A percentile compares a stretch with the other conserved stretches of the same genome.
Evolutionary conservation across 31 red algal species (phyloP).

Genomic region (Odonthalia washingtoniensis): DNA sequence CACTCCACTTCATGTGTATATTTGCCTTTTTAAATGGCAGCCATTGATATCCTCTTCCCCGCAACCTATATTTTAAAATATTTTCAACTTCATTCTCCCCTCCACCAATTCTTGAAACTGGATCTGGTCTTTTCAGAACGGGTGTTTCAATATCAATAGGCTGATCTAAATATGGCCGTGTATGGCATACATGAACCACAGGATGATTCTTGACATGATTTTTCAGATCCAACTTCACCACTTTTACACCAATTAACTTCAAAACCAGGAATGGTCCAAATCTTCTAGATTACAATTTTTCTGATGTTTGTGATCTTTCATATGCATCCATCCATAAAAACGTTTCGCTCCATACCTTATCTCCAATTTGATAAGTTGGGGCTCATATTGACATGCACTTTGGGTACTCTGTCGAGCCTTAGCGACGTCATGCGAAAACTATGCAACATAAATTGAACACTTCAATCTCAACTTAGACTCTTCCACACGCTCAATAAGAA

Average conservation of each 20-base stretch:
- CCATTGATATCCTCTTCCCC: constrained; percentile 30
- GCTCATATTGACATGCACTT: background rate
- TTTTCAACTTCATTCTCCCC: background rate
- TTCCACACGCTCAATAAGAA: background rate
- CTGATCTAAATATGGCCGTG: background rate
- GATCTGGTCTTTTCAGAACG: background rate
- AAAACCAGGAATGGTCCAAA: constrained; percentile 25
- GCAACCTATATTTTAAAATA: background rate
- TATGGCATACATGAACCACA: constrained; percentile 35
- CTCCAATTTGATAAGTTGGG: constrained; percentile 28
- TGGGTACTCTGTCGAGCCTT: constrained; percentile 18
- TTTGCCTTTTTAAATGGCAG: constrained; percentile 2
- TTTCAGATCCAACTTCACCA: background rate
- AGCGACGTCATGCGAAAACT: constrained; percentile 11
- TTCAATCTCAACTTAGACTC: too few relatives aligned
- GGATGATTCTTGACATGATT: constrained; percentile 19
- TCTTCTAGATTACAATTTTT: constrained; percentile 11
- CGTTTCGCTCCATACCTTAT: constrained; percentile 20
- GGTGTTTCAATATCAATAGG: constrained; percentile 10
- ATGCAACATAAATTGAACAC: constrained; percentile 23
- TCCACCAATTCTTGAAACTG: background rate
- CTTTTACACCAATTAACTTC: constrained; percentile 31
- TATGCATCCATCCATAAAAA: constrained; percentile 32
- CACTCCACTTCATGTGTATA: constrained; percentile 4
- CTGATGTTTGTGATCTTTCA: background rate